phyloP scores from a whole-genome alignment of 352 stramenopile species.

The Pythium apleroticum region DNA sequence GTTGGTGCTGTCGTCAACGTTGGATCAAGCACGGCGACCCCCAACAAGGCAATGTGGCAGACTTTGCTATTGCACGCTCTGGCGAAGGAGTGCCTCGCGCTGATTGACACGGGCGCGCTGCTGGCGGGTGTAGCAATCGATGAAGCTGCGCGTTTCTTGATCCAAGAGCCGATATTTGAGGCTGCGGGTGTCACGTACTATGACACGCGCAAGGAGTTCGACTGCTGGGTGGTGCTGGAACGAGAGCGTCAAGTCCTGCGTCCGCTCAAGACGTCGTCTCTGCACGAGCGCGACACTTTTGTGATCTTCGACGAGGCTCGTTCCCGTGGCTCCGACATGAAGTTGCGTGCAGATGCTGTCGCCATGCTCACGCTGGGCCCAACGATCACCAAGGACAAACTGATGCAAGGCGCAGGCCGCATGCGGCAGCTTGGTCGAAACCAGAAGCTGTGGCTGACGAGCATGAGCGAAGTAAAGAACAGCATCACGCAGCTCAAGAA shows the following conservation, averaged over 20 bases:
- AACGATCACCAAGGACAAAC: slow-evolving; percentile 89
- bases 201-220: slow-evolving; percentile 45
- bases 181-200: slow-evolving; percentile 84
- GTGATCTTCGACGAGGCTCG: slow-evolving; percentile 91
- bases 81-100: slow-evolving; percentile 41
- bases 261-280: slow-evolving; percentile 57
- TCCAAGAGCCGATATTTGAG: slow-evolving; percentile 27
- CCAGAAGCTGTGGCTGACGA: slow-evolving; percentile 59
- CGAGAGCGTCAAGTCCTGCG: slow-evolving; percentile 41
- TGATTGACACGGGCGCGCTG: slow-evolving; percentile 87
- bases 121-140: slow-evolving; percentile 64
- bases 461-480: slow-evolving; percentile 65
- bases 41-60: slow-evolving; percentile 34
- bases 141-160: slow-evolving; percentile 52
- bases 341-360: slow-evolving; percentile 61
- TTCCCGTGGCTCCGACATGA: slow-evolving; percentile 88
- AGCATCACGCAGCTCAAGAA: slow-evolving; percentile 31
- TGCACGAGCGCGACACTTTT: slow-evolving; percentile 85
- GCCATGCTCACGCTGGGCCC: slow-evolving; percentile 85
- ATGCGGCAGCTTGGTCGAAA: slow-evolving; percentile 75
- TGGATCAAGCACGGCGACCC: not conserved
- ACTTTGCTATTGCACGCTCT: slow-evolving; percentile 43
- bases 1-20: not conserved
- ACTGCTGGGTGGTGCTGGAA: slow-evolving; percentile 83
- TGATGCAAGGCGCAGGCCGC: slow-evolving; percentile 91